Conservation (phyloP, 257 asterid genomes). For the Solanum pinnatisectum region DNA sequence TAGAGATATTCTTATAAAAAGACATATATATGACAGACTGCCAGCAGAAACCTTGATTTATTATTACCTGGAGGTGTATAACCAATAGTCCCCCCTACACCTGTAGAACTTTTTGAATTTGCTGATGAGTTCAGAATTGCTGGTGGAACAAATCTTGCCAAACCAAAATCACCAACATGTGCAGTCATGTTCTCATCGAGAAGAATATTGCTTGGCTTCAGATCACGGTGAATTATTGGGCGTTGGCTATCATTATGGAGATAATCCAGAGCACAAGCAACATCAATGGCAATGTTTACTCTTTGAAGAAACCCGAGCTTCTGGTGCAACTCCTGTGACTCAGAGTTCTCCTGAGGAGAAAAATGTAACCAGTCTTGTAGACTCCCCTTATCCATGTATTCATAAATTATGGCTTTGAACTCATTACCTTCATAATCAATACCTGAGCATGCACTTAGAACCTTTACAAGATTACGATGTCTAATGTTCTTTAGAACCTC, state of each 20-base stretch:
- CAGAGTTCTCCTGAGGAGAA: background rate
- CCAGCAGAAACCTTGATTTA: background rate
- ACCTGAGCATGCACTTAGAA: conserved; percentile 13
- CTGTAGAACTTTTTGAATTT: background rate
- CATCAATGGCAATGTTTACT: conserved; percentile 13
- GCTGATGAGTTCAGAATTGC: background rate
- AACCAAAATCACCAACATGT: conserved; percentile 11
- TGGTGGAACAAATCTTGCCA: conserved; percentile 2
- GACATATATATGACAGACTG: background rate
- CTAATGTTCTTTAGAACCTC: conserved; percentile 14
- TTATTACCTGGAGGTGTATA: conserved; percentile 9
- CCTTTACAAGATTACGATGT: conserved; percentile 15
- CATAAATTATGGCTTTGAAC: conserved; percentile 19
- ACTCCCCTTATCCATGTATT: conserved; percentile 16
- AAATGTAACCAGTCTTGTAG: conserved; percentile 14
- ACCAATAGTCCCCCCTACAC: conserved; percentile 5
- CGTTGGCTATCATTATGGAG: conserved; percentile 17
- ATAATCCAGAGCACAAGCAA: conserved; percentile 16
- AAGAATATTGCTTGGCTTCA: conserved; percentile 28
- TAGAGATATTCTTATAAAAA: background rate
- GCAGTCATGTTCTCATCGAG: conserved; percentile 8
- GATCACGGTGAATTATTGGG: conserved; percentile 21
- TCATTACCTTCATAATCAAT: conserved; percentile 9
- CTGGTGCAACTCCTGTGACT: background rate
- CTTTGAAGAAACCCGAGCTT: conserved; percentile 5